Conservation (phyloP, 192 early-diverging fungal species). For the Gigaspora rosea region DNA sequence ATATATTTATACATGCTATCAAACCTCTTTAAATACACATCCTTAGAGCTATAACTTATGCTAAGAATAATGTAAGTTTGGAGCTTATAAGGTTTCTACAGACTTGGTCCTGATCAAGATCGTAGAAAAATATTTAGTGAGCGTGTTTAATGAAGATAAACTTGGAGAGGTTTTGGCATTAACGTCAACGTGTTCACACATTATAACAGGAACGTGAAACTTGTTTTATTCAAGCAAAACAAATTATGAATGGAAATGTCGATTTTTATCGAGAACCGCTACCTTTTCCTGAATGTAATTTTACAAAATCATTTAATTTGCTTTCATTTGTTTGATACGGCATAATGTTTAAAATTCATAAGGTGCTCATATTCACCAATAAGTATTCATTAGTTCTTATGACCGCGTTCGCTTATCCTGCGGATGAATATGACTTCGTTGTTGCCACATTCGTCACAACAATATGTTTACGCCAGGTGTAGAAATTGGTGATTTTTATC, state of each 20-base stretch:
- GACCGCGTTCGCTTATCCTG: constrained; percentile 19
- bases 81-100: too few species aligned
- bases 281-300: background rate
- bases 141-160: too few species aligned
- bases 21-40: too few species aligned
- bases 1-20: too few species aligned
- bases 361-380: background rate
- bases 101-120: too few species aligned
- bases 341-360: too few species aligned
- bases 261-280: constrained; percentile 3
- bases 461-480: constrained; percentile 22
- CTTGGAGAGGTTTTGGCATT: background rate
- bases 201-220: background rate
- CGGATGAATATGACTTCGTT: background rate
- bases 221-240: constrained; percentile 10
- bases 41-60: too few species aligned
- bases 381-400: background rate
- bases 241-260: background rate
- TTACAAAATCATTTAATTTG: background rate
- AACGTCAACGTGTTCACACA: background rate
- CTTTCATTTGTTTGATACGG: too few species aligned
- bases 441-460: background rate
- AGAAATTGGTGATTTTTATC: background rate
- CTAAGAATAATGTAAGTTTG: too few species aligned
- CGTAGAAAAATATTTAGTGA: too few species aligned